These are phyloP conservation scores for Claviceps purpurea DNA, from an alignment of 2,329 filamentous ascomycete species.

Conservation along the genomic window DNA sequence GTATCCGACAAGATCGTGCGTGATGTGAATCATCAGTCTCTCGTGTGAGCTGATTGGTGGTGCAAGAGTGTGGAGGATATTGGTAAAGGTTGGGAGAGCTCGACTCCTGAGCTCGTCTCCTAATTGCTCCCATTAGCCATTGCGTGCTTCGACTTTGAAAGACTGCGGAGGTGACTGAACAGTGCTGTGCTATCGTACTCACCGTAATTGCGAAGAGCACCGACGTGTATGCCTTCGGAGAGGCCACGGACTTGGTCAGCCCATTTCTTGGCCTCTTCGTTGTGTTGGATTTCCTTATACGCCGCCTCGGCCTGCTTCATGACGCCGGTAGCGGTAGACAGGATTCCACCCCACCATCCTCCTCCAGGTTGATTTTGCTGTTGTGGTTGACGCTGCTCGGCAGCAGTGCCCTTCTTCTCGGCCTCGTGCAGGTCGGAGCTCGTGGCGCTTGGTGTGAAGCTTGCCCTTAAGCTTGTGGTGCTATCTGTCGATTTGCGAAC, in stretches of 20 bases:
- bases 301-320: conserved; percentile 87
- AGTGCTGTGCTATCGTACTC: conserved; percentile 6
- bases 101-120: conserved; percentile 77
- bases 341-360: conserved; percentile 79
- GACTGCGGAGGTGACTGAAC: neutral
- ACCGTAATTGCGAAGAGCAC: conserved; percentile 45
- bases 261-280: conserved; percentile 94
- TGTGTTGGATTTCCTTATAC: conserved; percentile 89
- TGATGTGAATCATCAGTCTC: conserved; percentile 91
- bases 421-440: conserved; percentile 47
- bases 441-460: conserved; percentile 55
- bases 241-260: conserved; percentile 76
- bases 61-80: conserved; percentile 86
- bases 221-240: conserved; percentile 47
- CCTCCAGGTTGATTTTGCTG: conserved; percentile 32
- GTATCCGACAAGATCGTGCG: conserved; percentile 89
- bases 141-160: neutral
- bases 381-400: conserved; percentile 26
- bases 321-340: conserved; percentile 71
- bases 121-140: conserved; percentile 22
- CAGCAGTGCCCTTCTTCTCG: conserved; percentile 35
- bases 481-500: conserved; percentile 68
- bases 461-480: conserved; percentile 54
- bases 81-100: conserved; percentile 87
- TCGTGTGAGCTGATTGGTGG: conserved; percentile 96